Evolutionary conservation across 2,329 filamentous ascomycete species (phyloP).

Genomic region (Cladophialophora bantiana): DNA sequence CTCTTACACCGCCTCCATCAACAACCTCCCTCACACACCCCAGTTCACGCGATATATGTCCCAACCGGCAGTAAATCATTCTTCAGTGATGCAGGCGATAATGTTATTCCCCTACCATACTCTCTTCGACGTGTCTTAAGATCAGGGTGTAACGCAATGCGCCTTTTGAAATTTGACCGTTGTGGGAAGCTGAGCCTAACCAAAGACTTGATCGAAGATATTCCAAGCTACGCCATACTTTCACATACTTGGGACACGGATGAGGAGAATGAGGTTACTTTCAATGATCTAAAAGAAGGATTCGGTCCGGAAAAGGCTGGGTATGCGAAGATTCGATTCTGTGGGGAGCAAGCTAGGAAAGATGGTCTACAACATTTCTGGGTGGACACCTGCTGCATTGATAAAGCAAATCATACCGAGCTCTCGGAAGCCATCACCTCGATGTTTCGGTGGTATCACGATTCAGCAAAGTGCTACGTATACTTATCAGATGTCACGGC

Average conservation of each 20-base stretch:
- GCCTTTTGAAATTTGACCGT: conserved; percentile 14
- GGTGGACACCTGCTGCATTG: conserved; percentile 42
- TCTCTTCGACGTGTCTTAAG: background rate
- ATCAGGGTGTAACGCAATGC: conserved; percentile 13
- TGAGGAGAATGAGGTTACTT: conserved; percentile 37
- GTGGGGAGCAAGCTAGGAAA: conserved; percentile 19
- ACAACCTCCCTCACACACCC: background rate
- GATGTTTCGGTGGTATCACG: conserved; percentile 41
- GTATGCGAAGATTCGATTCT: conserved; percentile 21
- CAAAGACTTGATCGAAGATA: conserved; percentile 14
- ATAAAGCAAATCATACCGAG: conserved; percentile 37
- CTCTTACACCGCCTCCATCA: too few species aligned
- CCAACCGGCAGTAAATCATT: background rate
- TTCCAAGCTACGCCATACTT: conserved; percentile 39
- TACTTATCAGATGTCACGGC: conserved; percentile 32
- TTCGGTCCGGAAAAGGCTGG: conserved; percentile 14
- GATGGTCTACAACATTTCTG: conserved; percentile 36
- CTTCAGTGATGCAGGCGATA: background rate
- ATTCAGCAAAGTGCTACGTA: conserved; percentile 34
- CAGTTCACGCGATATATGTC: background rate
- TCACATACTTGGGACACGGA: conserved; percentile 40
- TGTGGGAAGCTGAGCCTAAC: conserved; percentile 19
- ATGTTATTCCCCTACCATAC: background rate
- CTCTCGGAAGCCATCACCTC: conserved; percentile 37
- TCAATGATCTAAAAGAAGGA: conserved; percentile 22